These are phyloP conservation scores for Leptosphaerulina australis DNA, from an alignment of 2,329 filamentous ascomycete species.

Conservation along the genomic window DNA sequence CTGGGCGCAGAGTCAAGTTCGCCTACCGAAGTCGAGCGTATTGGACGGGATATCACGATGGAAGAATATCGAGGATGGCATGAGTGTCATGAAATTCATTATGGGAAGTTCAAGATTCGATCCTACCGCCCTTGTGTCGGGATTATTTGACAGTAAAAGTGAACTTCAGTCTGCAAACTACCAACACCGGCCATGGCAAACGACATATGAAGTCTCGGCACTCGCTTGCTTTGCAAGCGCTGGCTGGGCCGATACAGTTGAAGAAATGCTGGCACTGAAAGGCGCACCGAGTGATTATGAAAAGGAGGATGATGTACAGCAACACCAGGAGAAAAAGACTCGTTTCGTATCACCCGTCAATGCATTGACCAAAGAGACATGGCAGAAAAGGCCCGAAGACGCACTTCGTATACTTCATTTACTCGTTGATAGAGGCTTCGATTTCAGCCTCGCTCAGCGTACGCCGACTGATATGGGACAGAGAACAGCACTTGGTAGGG, in stretches of 20 bases:
- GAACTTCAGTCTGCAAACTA: constrained; percentile 23
- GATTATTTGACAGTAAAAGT: constrained; percentile 28
- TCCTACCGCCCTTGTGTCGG: constrained; percentile 19
- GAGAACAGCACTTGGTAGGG: constrained; percentile 23
- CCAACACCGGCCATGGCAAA: constrained; percentile 25
- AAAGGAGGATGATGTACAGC: constrained; percentile 24
- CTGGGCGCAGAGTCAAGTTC: constrained; percentile 22
- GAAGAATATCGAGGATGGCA: constrained; percentile 24
- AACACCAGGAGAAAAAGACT: constrained; percentile 27
- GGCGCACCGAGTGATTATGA: constrained; percentile 20
- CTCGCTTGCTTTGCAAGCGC: constrained; percentile 24
- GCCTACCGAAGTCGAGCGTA: constrained; percentile 26
- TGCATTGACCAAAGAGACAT: constrained; percentile 29
- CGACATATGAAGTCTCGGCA: constrained; percentile 25
- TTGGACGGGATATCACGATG: constrained; percentile 26
- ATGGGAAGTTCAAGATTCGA: constrained; percentile 25
- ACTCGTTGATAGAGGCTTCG: constrained; percentile 22
- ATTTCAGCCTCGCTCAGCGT: constrained; percentile 21
- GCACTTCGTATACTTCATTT: constrained; percentile 27
- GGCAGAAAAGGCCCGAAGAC: constrained; percentile 26
- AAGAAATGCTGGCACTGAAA: constrained; percentile 24
- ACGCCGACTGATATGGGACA: constrained; percentile 23
- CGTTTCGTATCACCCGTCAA: constrained; percentile 24
- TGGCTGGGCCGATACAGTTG: constrained; percentile 29
- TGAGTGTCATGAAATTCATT: constrained; percentile 22